Conservation (phyloP, 2,329 filamentous ascomycete genomes). For the Lasiodiplodia citricola region DNA sequence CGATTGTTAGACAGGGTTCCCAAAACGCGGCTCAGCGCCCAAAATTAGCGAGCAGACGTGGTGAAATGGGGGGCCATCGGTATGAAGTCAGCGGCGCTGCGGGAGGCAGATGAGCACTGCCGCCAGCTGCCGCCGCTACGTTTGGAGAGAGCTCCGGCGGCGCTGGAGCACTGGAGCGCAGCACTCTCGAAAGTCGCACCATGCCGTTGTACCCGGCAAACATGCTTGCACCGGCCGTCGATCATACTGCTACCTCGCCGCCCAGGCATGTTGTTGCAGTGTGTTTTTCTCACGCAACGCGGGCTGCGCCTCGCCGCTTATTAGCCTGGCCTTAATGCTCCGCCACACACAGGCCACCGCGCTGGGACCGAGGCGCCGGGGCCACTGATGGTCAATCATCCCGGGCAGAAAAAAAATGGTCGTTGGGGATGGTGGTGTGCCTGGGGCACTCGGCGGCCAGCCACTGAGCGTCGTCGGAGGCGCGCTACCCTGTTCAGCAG, state of each 20-base stretch:
- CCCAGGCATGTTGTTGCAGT: conserved; percentile 9
- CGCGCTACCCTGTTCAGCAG: not conserved
- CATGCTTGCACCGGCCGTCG: not conserved
- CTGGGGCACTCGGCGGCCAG: not conserved
- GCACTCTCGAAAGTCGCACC: conserved; percentile 4
- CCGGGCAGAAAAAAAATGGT: conserved; percentile 2
- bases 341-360: conserved; percentile 15
- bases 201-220: conserved; percentile 13
- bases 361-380: conserved; percentile 16
- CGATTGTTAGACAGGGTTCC: conserved; percentile 1
- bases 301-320: conserved; percentile 8
- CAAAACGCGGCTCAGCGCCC: conserved; percentile 5
- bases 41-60: conserved; percentile 11
- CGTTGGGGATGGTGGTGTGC: conserved; percentile 11
- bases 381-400: conserved; percentile 17
- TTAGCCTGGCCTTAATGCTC: conserved; percentile 19
- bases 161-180: not conserved
- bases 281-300: not conserved
- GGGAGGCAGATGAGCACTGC: conserved; percentile 10
- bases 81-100: conserved; percentile 20
- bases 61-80: not conserved
- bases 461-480: conserved; percentile 20
- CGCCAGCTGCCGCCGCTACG: conserved; percentile 6
- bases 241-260: conserved; percentile 9
- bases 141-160: conserved; percentile 18